Evolutionary conservation across 129 eudicot genomes (phyloP).

Genomic region (Cynara cardunculus): DNA sequence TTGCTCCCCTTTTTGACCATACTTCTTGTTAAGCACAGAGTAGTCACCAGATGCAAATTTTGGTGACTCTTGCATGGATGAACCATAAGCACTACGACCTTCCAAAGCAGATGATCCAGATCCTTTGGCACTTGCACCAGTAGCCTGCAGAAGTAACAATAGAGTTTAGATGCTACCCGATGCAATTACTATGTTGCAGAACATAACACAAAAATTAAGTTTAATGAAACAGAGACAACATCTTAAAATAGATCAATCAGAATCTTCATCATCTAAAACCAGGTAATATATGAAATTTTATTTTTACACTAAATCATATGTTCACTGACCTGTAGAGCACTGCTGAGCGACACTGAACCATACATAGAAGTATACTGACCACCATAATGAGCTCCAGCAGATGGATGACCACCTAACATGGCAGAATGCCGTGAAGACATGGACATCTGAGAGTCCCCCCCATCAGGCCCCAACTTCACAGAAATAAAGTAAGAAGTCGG

Average conservation of each 20-base stretch:
- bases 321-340: slow-evolving; percentile 63
- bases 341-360: slow-evolving; percentile 50
- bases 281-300: not conserved
- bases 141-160: slow-evolving; percentile 35
- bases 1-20: slow-evolving; percentile 65
- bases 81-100: slow-evolving; percentile 57
- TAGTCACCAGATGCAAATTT: slow-evolving; percentile 58
- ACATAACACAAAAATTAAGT: not conserved
- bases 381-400: slow-evolving; percentile 56
- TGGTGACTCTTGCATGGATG: slow-evolving; percentile 60
- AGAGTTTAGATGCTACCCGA: not conserved
- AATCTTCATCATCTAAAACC: not conserved
- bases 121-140: slow-evolving; percentile 59
- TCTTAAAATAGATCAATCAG: not conserved
- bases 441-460: slow-evolving; percentile 51
- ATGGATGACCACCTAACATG: slow-evolving; percentile 55
- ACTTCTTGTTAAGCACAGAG: slow-evolving; percentile 54
- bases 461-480: slow-evolving; percentile 55
- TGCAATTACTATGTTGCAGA: not conserved
- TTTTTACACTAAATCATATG: not conserved
- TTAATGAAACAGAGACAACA: not conserved
- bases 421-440: slow-evolving; percentile 62
- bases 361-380: slow-evolving; percentile 81
- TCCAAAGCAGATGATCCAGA: slow-evolving; percentile 57
- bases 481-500: slow-evolving; percentile 6